Evolutionary conservation across 345 rosid genomes (phyloP), one percentile per base, ranked within the genome.

Genomic region (Conringia planisiliqua): DNA sequence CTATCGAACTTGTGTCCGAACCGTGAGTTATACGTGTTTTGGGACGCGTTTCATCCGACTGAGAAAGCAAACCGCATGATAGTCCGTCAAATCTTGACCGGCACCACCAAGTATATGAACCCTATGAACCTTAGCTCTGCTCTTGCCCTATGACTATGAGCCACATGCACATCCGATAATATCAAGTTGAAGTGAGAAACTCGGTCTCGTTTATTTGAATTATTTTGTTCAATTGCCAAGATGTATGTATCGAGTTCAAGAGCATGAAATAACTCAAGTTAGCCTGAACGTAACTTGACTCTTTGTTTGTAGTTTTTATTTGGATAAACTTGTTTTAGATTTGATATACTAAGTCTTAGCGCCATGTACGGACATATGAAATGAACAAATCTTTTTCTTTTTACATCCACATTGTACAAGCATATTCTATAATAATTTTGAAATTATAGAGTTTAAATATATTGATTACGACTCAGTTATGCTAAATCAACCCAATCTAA

Each of bases 81-180:
- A 7, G 93, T 85, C 35, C 71, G 67, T 26, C 68, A 36, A 40
- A 86, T 91, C 73, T 39, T 84, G 80, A 84, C 54, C 0, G 97
- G 93, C 22, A 68, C 82, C 35, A 51, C 72, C 36, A 57, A 74
- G 36, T 86, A 85, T 69, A 91, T 91, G 90, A 61, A 79, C 67
- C 98, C 98, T 14, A 91, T 94, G 98, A 94, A 94, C 55, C 95
- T 94, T 74, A 88, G 86, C 88, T 79, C 96, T 78, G 78, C 87
- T 80, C 73, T 94, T 70, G 86, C 85, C 70, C 16, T 81, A 26
- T 75, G 36, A 75, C 16, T 81, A 26, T 75, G 36, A 75, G 68
- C 78, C 38, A 55, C 29, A n/a, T n/a, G n/a, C n/a, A 20, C 26
- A 29, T 22, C 24, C 24, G 24, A 22, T 22, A 22, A 1, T 22